Evolutionary conservation across 176 grass and related monocot genomes (phyloP).

Genomic region (Bonia amplexicaulis): DNA sequence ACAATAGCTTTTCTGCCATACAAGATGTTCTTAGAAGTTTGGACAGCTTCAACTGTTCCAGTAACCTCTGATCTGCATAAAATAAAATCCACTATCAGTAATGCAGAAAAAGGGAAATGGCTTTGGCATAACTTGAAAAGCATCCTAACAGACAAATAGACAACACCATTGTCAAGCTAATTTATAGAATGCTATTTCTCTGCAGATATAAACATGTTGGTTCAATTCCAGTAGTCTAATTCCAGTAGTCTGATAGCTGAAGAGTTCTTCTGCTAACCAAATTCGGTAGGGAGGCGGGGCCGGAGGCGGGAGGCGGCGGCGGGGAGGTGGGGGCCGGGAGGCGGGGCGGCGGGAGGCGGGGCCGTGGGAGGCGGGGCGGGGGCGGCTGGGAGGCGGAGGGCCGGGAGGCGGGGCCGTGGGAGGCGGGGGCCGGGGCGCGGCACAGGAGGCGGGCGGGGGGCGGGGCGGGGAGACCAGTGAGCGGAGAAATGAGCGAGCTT

Average conservation of each 20-base stretch:
- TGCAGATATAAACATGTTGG: neutral
- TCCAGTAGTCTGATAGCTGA: neutral
- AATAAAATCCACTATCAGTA: conserved; percentile 16
- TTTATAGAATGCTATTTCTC: neutral
- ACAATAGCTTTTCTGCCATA: conserved; percentile 77
- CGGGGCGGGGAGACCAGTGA: too few species aligned
- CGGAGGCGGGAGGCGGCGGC: too few species aligned
- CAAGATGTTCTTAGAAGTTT: conserved; percentile 74
- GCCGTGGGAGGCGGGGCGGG: too few species aligned
- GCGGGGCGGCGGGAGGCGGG: too few species aligned
- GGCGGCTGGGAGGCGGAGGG: too few species aligned
- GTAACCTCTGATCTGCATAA: conserved; percentile 57
- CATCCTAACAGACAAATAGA: neutral
- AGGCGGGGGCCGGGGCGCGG: too few species aligned
- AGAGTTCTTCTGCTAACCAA: neutral
- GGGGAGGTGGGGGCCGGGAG: too few species aligned
- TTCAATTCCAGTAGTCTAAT: neutral
- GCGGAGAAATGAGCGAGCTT: too few species aligned
- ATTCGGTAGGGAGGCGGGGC: too few species aligned
- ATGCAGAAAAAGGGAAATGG: conserved; percentile 1
- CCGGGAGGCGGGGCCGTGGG: too few species aligned
- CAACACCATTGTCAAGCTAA: neutral
- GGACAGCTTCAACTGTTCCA: conserved; percentile 74
- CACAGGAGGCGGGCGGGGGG: too few species aligned
- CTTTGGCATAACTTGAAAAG: neutral